Evolutionary conservation across 2,329 filamentous ascomycete genomes (phyloP).

Genomic region (Fusarium anthophilum): DNA sequence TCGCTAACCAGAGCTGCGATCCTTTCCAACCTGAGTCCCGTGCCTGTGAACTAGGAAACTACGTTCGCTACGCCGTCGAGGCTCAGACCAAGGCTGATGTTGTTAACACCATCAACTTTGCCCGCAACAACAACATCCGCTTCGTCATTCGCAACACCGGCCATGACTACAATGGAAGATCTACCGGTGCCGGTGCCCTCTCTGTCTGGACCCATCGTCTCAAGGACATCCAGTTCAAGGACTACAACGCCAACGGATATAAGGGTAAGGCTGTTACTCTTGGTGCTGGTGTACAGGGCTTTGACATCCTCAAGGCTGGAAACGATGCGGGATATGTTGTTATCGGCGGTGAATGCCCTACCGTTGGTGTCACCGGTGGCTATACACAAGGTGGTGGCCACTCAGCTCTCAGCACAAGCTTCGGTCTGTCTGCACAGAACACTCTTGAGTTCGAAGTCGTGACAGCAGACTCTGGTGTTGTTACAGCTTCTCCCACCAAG

Average conservation of each 20-base stretch:
- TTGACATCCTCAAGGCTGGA: slow-evolving; percentile 58
- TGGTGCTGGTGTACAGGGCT: slow-evolving; percentile 63
- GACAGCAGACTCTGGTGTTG: slow-evolving; percentile 57
- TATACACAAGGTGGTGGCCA: slow-evolving; percentile 68
- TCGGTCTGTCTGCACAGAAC: slow-evolving; percentile 69
- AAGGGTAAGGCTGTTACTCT: slow-evolving; percentile 62
- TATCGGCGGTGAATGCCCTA: slow-evolving; percentile 63
- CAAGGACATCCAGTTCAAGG: slow-evolving; percentile 54
- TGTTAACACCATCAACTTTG: slow-evolving; percentile 46
- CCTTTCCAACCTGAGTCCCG: slow-evolving; percentile 46
- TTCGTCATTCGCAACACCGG: slow-evolving; percentile 63
- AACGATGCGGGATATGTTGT: slow-evolving; percentile 55
- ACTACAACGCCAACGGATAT: slow-evolving; percentile 56
- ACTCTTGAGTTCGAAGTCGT: slow-evolving; percentile 65
- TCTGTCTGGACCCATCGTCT: slow-evolving; percentile 55
- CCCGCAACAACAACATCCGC: slow-evolving; percentile 53
- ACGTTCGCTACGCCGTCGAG: slow-evolving; percentile 53
- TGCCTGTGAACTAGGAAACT: slow-evolving; percentile 55
- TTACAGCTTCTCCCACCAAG: slow-evolving; percentile 56
- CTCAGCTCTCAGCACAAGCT: slow-evolving; percentile 60
- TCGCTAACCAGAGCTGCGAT: slow-evolving; percentile 53
- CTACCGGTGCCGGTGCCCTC: slow-evolving; percentile 60
- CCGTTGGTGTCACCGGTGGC: slow-evolving; percentile 65
- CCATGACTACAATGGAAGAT: slow-evolving; percentile 63
- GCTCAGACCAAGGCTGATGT: slow-evolving; percentile 46